Evolutionary conservation across 176 grass and related monocot genomes (phyloP).

Genomic region (Luzula sylvatica): DNA sequence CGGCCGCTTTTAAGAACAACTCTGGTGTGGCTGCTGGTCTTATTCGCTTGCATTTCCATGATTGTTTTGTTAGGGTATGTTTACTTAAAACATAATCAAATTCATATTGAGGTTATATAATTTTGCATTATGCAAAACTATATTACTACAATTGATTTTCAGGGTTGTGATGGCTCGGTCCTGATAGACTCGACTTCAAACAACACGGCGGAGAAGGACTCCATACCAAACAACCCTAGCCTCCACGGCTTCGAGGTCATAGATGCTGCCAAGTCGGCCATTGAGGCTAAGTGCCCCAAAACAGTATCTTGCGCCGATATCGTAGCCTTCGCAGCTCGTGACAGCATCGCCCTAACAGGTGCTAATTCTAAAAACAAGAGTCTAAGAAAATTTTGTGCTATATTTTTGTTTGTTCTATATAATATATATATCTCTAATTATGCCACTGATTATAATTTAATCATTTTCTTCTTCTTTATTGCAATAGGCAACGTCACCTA

Average conservation of each 20-base stretch:
- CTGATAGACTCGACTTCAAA: conserved; percentile 50
- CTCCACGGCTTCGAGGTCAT: conserved; percentile 49
- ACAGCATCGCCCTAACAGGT: conserved; percentile 30
- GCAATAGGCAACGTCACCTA: conserved; percentile 19
- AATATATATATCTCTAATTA: background rate
- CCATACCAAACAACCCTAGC: conserved; percentile 36
- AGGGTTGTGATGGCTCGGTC: conserved; percentile 66
- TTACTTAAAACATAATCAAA: background rate
- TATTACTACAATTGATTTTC: background rate
- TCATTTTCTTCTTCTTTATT: background rate
- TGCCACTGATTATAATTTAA: background rate
- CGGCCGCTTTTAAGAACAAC: conserved; percentile 43
- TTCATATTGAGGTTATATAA: too few species aligned
- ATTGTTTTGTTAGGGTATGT: conserved; percentile 63
- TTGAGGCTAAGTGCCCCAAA: conserved; percentile 36
- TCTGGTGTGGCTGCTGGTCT: conserved; percentile 49
- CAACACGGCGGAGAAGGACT: conserved; percentile 42
- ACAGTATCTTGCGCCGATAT: conserved; percentile 50
- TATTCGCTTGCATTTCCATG: conserved; percentile 72
- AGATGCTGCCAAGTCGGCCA: conserved; percentile 42
- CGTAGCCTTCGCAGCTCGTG: conserved; percentile 45
- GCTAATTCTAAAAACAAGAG: background rate
- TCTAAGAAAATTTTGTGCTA: too few species aligned
- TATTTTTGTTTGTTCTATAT: too few species aligned
- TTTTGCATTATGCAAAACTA: background rate